phyloP scores from a whole-genome alignment of 176 grass and related monocot species.

The Ensete glaucum region DNA sequence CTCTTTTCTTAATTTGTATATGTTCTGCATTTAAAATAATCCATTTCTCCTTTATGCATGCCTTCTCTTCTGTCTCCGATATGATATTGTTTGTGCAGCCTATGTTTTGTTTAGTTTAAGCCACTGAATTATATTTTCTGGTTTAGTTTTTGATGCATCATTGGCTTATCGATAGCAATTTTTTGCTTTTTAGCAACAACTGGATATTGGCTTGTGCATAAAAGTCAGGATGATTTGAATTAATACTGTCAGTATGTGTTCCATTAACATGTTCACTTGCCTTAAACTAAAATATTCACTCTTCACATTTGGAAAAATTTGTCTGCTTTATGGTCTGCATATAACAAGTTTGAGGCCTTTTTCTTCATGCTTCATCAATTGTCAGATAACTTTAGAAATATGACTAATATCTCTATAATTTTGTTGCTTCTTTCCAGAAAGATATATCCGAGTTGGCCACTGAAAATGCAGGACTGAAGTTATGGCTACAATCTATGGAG shows the following conservation, averaged over 20 bases:
- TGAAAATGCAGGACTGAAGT: constrained; percentile 97
- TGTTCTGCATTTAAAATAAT: not conserved
- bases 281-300: not conserved
- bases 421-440: constrained; percentile 38
- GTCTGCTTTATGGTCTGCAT: not conserved
- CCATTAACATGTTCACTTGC: too few relatives aligned
- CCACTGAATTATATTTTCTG: not conserved
- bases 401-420: not conserved
- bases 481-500: constrained; percentile 95
- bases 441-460: constrained; percentile 82
- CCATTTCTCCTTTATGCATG: not conserved
- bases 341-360: not conserved
- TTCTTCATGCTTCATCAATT: not conserved
- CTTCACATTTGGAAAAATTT: not conserved
- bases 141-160: not conserved
- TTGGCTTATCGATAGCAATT: not conserved
- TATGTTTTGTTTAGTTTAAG: not conserved
- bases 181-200: not conserved
- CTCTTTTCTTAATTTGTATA: too few relatives aligned
- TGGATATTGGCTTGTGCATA: not conserved
- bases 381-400: not conserved
- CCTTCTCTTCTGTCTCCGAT: not conserved
- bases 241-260: too few relatives aligned
- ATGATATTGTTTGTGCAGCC: too few relatives aligned
- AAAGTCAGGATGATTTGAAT: not conserved